Percentiles rank a stretch among this genome's conserved stretches.
phyloP scores from a whole-genome alignment of 345 rosid genomes.

The Eucalyptus tenuipes region DNA sequence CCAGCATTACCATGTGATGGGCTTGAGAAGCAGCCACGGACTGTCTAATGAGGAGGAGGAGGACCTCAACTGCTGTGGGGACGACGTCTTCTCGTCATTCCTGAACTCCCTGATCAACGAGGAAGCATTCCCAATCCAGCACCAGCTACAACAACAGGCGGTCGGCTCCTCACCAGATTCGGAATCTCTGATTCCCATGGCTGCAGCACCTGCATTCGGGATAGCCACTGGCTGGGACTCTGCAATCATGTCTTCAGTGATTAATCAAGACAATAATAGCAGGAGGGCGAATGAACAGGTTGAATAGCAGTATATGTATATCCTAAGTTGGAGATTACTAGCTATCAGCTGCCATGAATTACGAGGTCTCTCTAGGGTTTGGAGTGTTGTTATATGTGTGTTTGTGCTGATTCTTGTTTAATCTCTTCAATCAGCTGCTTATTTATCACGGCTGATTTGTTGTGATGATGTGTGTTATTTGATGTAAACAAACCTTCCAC shows the following conservation, averaged over 20 bases:
- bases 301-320: not conserved
- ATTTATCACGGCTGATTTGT: not conserved
- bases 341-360: not conserved
- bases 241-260: conserved; percentile 8
- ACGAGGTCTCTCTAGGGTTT: not conserved
- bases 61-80: conserved; percentile 12
- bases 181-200: not conserved
- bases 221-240: conserved; percentile 13
- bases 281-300: not conserved
- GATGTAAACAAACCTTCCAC: not conserved
- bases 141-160: not conserved
- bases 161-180: not conserved
- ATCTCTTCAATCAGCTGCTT: not conserved
- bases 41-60: conserved; percentile 5
- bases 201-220: conserved; percentile 2
- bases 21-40: not conserved
- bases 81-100: conserved; percentile 38
- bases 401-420: not conserved
- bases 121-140: conserved; percentile 18
- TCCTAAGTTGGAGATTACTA: not conserved
- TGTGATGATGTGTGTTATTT: not conserved
- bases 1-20: not conserved
- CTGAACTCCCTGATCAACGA: conserved; percentile 47
- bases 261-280: conserved; percentile 1
- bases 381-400: not conserved